Evolutionary conservation across 805 yeast genomes (phyloP), one percentile per base, ranked within the genome.

Genomic region (Wickerhamiella domercqiae): DNA sequence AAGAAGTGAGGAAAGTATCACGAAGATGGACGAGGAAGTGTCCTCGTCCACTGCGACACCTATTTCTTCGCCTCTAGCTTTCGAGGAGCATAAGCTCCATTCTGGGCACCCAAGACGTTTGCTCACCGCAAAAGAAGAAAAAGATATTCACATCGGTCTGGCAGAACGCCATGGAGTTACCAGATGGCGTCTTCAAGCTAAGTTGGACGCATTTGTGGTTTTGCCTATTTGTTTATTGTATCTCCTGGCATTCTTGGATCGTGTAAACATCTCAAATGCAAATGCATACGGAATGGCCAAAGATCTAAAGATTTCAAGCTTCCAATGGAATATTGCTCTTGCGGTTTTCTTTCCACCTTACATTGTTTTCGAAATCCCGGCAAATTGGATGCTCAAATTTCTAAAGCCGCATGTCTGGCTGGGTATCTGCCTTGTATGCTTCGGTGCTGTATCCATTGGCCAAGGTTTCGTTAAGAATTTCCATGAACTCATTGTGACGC

Each of bases 241-340:
- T 51, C 71, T 81, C 55, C 65, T 80, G 43, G 76, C 87, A 1
- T 81, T 80, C 51, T 59, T 81, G 50, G 93, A 81, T 54, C 66
- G 93, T 55, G 86, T 80, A 41, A 81, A 81, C 54, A 78, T 81
- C 43, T 73, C 86, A 21, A 80, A 81, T 56, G 93, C 93, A 5
- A 73, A 73, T 42, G 68, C 76, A 39, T 79, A 78, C 51, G 83
- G 83, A 9, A 62, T 81, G 62, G 64, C 64, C 16, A 56, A 49
- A 1, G 78, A 73, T 40, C 55, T 81, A 25, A 49, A 63, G 15
- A 60, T 81, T 30, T 54, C 56, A 2, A 77, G 77, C 6, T 64
- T 66, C 46, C 75, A 78, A 49, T 78, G 66, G 60, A 73, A 75
- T 51, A 66, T 64, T 24, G 76, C 78, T 3, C 63, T 78, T 45